Evolutionary conservation across 1,139 yeast species (phyloP).

Genomic region (Wickerhamomyces sp.): DNA sequence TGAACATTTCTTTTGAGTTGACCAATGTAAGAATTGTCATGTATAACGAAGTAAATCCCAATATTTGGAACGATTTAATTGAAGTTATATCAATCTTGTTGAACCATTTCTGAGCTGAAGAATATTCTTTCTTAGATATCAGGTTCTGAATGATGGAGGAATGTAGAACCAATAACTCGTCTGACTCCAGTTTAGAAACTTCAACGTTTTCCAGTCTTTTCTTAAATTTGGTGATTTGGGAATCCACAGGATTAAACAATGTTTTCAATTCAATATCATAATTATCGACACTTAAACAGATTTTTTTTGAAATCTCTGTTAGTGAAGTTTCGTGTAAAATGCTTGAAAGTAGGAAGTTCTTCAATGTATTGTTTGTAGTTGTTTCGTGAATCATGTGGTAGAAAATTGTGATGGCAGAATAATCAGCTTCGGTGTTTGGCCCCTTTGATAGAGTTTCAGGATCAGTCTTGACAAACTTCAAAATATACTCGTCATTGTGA

Average conservation of each 20-base stretch:
- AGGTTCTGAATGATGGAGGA: conserved; percentile 27
- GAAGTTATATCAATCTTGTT: conserved; percentile 19
- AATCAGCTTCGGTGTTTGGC: conserved; percentile 14
- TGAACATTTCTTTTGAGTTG: conserved; percentile 12
- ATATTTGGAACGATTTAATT: conserved; percentile 16
- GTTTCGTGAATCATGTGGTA: conserved; percentile 17
- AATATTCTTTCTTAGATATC: conserved; percentile 20
- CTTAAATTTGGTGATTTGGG: conserved; percentile 16
- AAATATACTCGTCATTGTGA: conserved; percentile 20
- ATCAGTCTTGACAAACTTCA: conserved; percentile 13
- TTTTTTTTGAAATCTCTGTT: conserved; percentile 13
- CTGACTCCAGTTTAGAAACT: conserved; percentile 16
- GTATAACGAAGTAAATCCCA: conserved; percentile 28
- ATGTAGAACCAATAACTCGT: conserved; percentile 25
- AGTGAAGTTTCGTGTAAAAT: conserved; percentile 13
- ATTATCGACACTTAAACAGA: conserved; percentile 14
- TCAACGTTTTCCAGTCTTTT: conserved; percentile 16
- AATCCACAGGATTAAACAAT: conserved; percentile 25
- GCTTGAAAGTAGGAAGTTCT: conserved; percentile 15
- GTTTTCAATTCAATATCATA: conserved; percentile 21
- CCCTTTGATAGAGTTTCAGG: conserved; percentile 4
- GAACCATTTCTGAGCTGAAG: conserved; percentile 22
- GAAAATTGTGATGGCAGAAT: conserved; percentile 12
- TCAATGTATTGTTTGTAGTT: conserved; percentile 13
- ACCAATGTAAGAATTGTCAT: conserved; percentile 19